Evolutionary conservation across 23 red algal genomes (phyloP).

Genomic region (Gracilaria gracilis): DNA sequence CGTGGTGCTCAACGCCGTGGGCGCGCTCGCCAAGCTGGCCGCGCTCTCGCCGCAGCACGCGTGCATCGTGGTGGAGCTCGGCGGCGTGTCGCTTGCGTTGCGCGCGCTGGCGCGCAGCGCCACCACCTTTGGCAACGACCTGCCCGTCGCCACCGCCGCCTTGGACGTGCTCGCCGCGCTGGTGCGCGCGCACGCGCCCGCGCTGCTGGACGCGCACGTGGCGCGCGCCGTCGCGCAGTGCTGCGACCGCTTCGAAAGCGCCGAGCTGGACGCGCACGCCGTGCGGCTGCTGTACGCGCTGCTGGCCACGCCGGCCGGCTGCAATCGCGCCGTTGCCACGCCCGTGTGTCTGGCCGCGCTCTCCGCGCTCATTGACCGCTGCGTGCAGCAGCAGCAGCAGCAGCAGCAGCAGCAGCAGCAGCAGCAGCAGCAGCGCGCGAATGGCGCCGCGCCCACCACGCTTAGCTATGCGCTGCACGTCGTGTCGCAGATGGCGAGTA

Average conservation of each 20-base stretch:
- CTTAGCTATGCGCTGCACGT: slow-evolving; percentile 23
- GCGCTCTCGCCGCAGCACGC: slow-evolving; percentile 21
- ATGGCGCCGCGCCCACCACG: neutral
- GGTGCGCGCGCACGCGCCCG: neutral
- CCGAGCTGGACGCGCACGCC: slow-evolving; percentile 17
- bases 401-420: neutral
- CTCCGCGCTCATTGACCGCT: slow-evolving; percentile 45
- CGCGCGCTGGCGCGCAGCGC: slow-evolving; percentile 12
- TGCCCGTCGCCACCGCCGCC: slow-evolving; percentile 32
- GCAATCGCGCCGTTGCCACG: neutral
- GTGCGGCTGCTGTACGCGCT: slow-evolving; percentile 27
- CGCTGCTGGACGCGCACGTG: neutral
- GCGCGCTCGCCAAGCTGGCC: slow-evolving; percentile 13
- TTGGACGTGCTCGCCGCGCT: slow-evolving; percentile 30
- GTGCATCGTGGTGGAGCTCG: slow-evolving; percentile 33
- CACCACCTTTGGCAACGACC: slow-evolving; percentile 30
- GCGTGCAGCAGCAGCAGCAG: neutral
- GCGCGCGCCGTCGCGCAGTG: neutral
- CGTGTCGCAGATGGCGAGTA: slow-evolving; percentile 26
- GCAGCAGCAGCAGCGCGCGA: neutral
- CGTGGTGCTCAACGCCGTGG: slow-evolving; percentile 46
- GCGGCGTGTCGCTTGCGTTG: slow-evolving; percentile 17
- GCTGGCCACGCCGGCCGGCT: neutral
- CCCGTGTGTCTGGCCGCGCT: neutral
- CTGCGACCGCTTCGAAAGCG: slow-evolving; percentile 43